Evolutionary conservation across 129 eudicot genomes (phyloP), one percentile per base, ranked within the genome.

Genomic region (Heracleum sosnowskyi): DNA sequence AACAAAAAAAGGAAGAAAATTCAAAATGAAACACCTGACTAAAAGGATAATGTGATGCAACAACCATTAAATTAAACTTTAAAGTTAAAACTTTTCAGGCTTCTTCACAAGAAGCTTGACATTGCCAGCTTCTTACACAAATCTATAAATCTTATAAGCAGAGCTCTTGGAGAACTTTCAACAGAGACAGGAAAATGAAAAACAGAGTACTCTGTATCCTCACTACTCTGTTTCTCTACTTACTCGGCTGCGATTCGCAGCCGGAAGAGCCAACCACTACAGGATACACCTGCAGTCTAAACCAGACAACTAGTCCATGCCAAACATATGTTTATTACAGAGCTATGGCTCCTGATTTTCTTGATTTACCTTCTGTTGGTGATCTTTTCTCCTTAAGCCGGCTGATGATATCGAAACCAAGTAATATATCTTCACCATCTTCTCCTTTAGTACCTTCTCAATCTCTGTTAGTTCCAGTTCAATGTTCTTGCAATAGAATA

Each of bases 311-410:
- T 34, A 44, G 74, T 63, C 68, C 87, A 53, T 77, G 57, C 79
- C 80, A 86, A 76, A 85, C 96, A 28, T 94, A 91, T 74, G 98
- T 82, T 79, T 94, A 81, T 75, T 94, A 79, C 89, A 82, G 71
- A 77, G 87, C 97, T 80, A 31, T 22, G 36, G 46, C 89, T 41
- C 96, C 96, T 24, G 37, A 84, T 72, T 86, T 51, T 75, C 93
- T 88, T 46, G 90, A 94, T 77, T 73, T 94, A 26, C 91, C 96
- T 76, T 76, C 93, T 51, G 82, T 94, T 49, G 88, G 88, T 60
- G 98, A 94, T 57, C 88, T 91, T 40, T 94, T 94, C 88, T 74
- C 88, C 13, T 81, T 89, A 29, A 91, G 97, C 84, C 88, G 97
- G 7, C 82, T 81, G 28, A 87, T 73, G 90, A 94, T 94, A 47